Conservation (phyloP, 75 land plant species). For the Picea sitchensis region DNA sequence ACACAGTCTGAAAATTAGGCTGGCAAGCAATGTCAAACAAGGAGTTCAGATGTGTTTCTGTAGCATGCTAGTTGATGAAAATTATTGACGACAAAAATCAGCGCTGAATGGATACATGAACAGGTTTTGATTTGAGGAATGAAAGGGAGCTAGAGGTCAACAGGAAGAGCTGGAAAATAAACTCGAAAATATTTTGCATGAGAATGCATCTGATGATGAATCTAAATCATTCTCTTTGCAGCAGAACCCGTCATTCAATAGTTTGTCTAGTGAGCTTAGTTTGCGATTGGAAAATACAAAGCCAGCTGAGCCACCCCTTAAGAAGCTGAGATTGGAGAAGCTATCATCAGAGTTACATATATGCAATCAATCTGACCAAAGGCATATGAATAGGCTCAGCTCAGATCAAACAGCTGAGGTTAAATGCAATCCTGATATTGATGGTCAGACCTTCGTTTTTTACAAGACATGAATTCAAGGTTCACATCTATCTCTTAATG, state of each 20-base stretch:
- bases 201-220: background rate
- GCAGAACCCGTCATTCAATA: background rate
- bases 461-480: background rate
- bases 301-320: background rate
- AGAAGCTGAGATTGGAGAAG: background rate
- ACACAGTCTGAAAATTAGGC: no score
- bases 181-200: background rate
- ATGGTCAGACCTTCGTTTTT: background rate
- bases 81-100: no score
- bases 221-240: background rate
- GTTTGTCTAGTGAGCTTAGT: background rate
- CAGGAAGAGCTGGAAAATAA: background rate
- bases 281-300: background rate
- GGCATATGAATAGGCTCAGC: background rate
- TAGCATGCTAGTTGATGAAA: no score
- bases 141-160: no score
- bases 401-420: background rate
- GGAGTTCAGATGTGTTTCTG: no score
- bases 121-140: no score
- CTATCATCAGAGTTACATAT: background rate
- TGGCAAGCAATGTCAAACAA: no score
- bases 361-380: constrained; percentile 6
- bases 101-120: no score
- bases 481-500: no score
- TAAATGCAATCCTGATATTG: background rate